Evolutionary conservation across 257 asterid genomes (phyloP).

Genomic region (Thymus mandschuricus): DNA sequence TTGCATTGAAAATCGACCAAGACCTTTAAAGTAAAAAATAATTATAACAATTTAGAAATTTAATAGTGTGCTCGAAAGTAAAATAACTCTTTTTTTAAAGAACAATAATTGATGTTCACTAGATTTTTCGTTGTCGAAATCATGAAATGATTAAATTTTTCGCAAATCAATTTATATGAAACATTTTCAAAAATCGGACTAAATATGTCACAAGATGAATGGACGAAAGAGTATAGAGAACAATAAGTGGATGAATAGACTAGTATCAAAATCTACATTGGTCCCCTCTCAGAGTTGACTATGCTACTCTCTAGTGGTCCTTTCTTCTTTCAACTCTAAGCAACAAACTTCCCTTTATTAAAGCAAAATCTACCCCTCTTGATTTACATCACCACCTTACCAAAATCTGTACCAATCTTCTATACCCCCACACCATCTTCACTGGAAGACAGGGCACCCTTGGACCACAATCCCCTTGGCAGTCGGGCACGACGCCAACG

Average conservation of each 20-base stretch:
- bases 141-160: too few species aligned
- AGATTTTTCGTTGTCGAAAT: too few species aligned
- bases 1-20: too few species aligned
- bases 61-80: too few species aligned
- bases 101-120: too few species aligned
- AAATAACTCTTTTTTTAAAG: too few species aligned
- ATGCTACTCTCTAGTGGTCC: background rate
- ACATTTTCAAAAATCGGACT: too few species aligned
- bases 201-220: background rate
- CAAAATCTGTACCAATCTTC: conserved; percentile 33
- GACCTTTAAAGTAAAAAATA: too few species aligned
- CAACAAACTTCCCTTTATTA: background rate
- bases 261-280: too few species aligned
- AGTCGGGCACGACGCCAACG: conserved; percentile 89
- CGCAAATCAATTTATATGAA: too few species aligned
- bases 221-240: background rate
- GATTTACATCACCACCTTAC: conserved; percentile 26
- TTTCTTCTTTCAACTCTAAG: background rate
- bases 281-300: conserved; percentile 5
- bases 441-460: conserved; percentile 83
- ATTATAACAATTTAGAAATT: too few species aligned
- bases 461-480: conserved; percentile 72
- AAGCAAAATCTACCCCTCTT: conserved; percentile 6
- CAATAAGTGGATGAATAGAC: too few species aligned
- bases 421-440: conserved; percentile 19